Conservation (phyloP, 2,329 filamentous ascomycete genomes). For the Trichoderma arundinaceum region DNA sequence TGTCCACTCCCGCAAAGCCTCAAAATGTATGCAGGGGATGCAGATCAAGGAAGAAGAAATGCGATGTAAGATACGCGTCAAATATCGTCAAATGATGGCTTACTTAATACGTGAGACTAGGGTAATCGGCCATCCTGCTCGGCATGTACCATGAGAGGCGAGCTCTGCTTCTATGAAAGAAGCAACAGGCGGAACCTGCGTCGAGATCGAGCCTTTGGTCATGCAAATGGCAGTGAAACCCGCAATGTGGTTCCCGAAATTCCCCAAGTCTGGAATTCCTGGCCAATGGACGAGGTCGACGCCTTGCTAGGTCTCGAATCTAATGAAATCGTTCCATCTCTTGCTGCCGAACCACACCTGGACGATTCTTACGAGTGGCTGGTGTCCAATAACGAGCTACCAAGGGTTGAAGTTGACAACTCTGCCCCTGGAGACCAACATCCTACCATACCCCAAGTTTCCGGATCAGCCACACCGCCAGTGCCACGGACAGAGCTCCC, state of each 20-base stretch:
- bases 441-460: background rate
- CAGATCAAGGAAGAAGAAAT: constrained; percentile 39
- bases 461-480: background rate
- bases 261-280: constrained; percentile 8
- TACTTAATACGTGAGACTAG: constrained; percentile 17
- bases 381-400: background rate
- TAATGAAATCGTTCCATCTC: background rate
- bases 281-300: constrained; percentile 23
- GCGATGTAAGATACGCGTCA: constrained; percentile 33
- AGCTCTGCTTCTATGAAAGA: constrained; percentile 35
- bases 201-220: background rate
- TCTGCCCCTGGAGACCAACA: background rate
- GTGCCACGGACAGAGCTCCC: constrained; percentile 33
- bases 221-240: background rate
- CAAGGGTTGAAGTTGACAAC: background rate
- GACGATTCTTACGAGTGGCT: constrained; percentile 12
- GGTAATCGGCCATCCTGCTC: constrained; percentile 34
- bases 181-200: background rate
- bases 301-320: background rate
- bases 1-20: constrained; percentile 38
- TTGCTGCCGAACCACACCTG: background rate
- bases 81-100: background rate
- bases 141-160: constrained; percentile 36
- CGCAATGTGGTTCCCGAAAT: background rate
- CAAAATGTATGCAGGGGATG: constrained; percentile 39